phyloP scores from a whole-genome alignment of 805 yeast species.

The Hanseniaspora mollemarum region DNA sequence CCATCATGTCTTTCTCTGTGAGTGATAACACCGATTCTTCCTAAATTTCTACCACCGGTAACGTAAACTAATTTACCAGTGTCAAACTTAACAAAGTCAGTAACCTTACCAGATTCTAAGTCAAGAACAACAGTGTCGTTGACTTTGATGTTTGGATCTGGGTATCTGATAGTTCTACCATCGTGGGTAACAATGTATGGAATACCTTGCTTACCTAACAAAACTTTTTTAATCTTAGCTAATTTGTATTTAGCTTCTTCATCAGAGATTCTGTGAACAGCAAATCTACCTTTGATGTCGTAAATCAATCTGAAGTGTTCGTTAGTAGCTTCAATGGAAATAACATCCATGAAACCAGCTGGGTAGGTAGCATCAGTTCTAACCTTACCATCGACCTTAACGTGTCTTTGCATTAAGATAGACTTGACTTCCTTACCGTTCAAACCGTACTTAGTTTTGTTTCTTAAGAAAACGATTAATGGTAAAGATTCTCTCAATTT shows the following conservation, averaged over 20 bases:
- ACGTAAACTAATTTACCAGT: constrained; percentile 85
- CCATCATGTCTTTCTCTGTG: constrained; percentile 98
- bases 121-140: constrained; percentile 97
- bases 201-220: constrained; percentile 95
- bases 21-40: constrained; percentile 89
- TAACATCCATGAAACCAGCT: constrained; percentile 99
- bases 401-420: constrained; percentile 95
- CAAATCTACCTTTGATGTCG: constrained; percentile 98
- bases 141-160: constrained; percentile 92
- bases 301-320: constrained; percentile 98
- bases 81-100: constrained; percentile 81
- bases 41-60: constrained; percentile 98
- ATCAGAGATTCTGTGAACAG: constrained; percentile 98
- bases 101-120: constrained; percentile 88
- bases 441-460: constrained; percentile 97
- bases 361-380: constrained; percentile 99
- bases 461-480: constrained; percentile 90
- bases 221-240: constrained; percentile 96
- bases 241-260: constrained; percentile 98
- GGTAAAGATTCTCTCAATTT: constrained; percentile 97
- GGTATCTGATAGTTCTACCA: constrained; percentile 99
- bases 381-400: constrained; percentile 97
- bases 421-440: constrained; percentile 99
- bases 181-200: constrained; percentile 99
- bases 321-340: constrained; percentile 92